These are phyloP conservation scores for Fomitopsis pulvina DNA, from an alignment of 768 basidiomycete species.

Conservation along the genomic window DNA sequence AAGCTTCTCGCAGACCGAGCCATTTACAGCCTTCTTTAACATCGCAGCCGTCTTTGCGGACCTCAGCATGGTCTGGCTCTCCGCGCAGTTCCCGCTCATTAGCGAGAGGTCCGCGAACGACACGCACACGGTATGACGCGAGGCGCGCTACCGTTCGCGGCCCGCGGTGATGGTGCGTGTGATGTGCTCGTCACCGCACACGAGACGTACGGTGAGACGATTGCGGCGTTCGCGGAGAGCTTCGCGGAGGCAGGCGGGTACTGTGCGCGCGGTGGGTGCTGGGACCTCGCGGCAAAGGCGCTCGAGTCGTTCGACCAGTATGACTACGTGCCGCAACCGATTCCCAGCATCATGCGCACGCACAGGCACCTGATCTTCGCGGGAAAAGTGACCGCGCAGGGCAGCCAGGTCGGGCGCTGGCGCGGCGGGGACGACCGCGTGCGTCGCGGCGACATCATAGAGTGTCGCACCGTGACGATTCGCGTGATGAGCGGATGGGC, in stretches of 20 bases:
- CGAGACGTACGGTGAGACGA: conserved; percentile 42
- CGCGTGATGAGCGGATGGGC: conserved; percentile 15
- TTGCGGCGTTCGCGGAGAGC: conserved; percentile 41
- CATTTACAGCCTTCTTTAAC: conserved; percentile 21
- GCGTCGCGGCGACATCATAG: conserved; percentile 48
- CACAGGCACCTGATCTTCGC: conserved; percentile 50
- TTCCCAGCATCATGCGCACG: conserved; percentile 41
- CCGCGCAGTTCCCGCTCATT: conserved; percentile 30
- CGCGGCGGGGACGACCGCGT: conserved; percentile 45
- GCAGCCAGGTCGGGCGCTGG: conserved; percentile 35
- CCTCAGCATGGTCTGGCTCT: conserved; percentile 43
- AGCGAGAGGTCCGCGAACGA: conserved; percentile 27
- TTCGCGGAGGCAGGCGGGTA: conserved; percentile 36
- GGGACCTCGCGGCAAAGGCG: conserved; percentile 50
- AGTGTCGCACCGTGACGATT: conserved; percentile 41
- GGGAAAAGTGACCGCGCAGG: conserved; percentile 28
- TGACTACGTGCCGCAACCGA: conserved; percentile 38
- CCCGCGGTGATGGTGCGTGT: conserved; percentile 30
- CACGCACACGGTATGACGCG: conserved; percentile 24
- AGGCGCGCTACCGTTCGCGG: conserved; percentile 32
- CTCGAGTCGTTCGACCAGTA: conserved; percentile 35
- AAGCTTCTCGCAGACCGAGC: conserved; percentile 7
- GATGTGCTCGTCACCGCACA: conserved; percentile 34
- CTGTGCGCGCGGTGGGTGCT: conserved; percentile 50
- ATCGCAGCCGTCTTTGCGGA: conserved; percentile 41